phyloP scores from a whole-genome alignment of 2,329 filamentous ascomycete species.

The Fusarium albosuccineum region DNA sequence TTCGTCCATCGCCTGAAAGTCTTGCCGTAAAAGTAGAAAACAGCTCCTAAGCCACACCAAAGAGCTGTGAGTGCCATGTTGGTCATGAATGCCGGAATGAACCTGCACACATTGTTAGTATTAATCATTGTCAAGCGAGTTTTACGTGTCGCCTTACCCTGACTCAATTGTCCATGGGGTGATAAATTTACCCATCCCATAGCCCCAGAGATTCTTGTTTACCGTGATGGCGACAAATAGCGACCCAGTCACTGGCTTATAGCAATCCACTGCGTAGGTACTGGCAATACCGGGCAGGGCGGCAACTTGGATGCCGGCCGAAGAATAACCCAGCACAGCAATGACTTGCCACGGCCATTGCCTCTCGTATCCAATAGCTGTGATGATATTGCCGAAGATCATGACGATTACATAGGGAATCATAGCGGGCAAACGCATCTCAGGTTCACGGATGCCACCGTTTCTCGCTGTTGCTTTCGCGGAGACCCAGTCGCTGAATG shows the following conservation, averaged over 20 bases:
- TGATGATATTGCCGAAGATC: constrained; percentile 52
- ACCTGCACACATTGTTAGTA: background rate
- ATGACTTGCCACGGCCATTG: constrained; percentile 64
- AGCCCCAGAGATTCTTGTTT: constrained; percentile 29
- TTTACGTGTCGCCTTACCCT: constrained; percentile 5
- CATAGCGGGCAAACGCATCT: constrained; percentile 57
- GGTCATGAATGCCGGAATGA: constrained; percentile 9
- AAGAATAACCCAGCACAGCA: constrained; percentile 61
- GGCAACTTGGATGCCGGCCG: constrained; percentile 50
- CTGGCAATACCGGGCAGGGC: constrained; percentile 70
- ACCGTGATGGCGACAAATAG: constrained; percentile 29
- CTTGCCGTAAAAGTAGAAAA: constrained; percentile 23
- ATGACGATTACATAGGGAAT: background rate
- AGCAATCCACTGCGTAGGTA: constrained; percentile 72
- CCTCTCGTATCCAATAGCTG: constrained; percentile 58
- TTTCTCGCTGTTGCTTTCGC: constrained; percentile 56
- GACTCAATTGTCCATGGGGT: constrained; percentile 18
- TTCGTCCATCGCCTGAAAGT: constrained; percentile 13
- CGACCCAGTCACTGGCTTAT: constrained; percentile 59
- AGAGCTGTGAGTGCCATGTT: constrained; percentile 17
- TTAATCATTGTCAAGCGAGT: background rate
- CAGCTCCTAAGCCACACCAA: constrained; percentile 4
- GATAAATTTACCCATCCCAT: constrained; percentile 25
- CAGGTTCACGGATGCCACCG: constrained; percentile 61
- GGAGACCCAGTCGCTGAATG: constrained; percentile 59